Evolutionary conservation across 352 stramenopile species (phyloP).

Genomic region (Pythium aquatile): DNA sequence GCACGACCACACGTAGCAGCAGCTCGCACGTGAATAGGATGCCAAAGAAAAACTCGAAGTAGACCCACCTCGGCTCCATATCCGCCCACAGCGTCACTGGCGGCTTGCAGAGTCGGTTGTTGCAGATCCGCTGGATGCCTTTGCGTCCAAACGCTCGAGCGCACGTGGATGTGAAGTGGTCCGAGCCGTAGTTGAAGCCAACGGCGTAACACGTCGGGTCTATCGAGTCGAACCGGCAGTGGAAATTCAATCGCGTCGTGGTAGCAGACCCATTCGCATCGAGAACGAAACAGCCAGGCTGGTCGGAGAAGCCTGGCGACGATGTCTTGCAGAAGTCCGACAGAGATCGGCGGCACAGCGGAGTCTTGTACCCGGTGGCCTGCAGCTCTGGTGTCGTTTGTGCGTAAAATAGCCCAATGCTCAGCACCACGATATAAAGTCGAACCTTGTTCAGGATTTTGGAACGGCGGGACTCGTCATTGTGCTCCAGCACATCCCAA

Average conservation of each 20-base stretch:
- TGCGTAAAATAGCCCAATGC: constrained; percentile 50
- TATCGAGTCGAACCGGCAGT: constrained; percentile 24
- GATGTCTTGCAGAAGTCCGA: constrained; percentile 34
- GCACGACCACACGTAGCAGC: constrained; percentile 44
- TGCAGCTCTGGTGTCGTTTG: constrained; percentile 55
- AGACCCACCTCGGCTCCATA: constrained; percentile 76
- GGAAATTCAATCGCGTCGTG: constrained; percentile 39
- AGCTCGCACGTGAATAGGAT: constrained; percentile 62
- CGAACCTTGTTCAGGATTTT: constrained; percentile 33
- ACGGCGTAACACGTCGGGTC: constrained; percentile 43
- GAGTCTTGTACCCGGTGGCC: constrained; percentile 35
- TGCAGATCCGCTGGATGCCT: constrained; percentile 20
- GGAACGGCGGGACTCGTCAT: constrained; percentile 28
- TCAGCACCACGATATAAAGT: constrained; percentile 37
- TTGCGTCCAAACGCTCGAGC: constrained; percentile 31
- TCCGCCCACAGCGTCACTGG: constrained; percentile 38
- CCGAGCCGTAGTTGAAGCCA: constrained; percentile 57
- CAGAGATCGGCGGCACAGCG: constrained; percentile 43
- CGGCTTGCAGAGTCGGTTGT: constrained; percentile 51
- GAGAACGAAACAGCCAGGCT: constrained; percentile 48
- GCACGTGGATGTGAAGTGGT: constrained; percentile 33
- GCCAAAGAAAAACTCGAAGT: constrained; percentile 69
- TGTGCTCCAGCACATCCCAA: constrained; percentile 53
- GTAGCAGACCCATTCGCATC: constrained; percentile 33
- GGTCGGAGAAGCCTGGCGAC: constrained; percentile 18